phyloP scores from a whole-genome alignment of 306 rosid species.

The Medicago arabica region DNA sequence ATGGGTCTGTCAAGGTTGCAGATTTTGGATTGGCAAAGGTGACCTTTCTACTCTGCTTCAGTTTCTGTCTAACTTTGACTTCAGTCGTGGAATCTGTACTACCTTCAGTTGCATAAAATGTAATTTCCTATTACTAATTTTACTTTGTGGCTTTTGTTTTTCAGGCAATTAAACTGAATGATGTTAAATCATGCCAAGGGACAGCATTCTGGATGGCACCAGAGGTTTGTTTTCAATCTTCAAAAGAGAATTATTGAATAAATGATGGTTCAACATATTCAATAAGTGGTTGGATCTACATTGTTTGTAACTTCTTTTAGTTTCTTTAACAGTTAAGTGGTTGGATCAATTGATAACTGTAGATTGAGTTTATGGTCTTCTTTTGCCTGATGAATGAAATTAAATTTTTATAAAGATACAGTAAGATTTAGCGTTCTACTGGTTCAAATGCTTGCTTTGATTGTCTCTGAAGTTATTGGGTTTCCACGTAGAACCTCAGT shows the following conservation, averaged over 20 bases:
- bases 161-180: slow-evolving; percentile 82
- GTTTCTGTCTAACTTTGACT: neutral
- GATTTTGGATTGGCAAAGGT: slow-evolving; percentile 99
- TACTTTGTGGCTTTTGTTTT: slow-evolving; percentile 29
- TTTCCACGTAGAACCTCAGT: slow-evolving; percentile 2
- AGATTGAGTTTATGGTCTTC: slow-evolving; percentile 26
- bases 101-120: slow-evolving; percentile 9
- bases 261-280: slow-evolving; percentile 25
- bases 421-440: slow-evolving; percentile 5
- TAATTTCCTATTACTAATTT: slow-evolving; percentile 32
- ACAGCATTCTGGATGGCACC: slow-evolving; percentile 99
- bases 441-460: slow-evolving; percentile 29
- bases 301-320: slow-evolving; percentile 8
- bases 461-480: slow-evolving; percentile 24
- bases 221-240: slow-evolving; percentile 71
- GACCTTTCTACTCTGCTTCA: slow-evolving; percentile 25
- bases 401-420: slow-evolving; percentile 1
- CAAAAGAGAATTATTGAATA: slow-evolving; percentile 9
- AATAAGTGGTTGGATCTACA: neutral
- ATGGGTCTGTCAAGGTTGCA: slow-evolving; percentile 93
- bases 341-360: slow-evolving; percentile 5
- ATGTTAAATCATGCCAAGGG: slow-evolving; percentile 81
- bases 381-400: slow-evolving; percentile 15
- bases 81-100: slow-evolving; percentile 19
- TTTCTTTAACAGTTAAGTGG: slow-evolving; percentile 16